Conservation (phyloP, 202 grass and related monocot genomes). For the Zoysia matrella region DNA sequence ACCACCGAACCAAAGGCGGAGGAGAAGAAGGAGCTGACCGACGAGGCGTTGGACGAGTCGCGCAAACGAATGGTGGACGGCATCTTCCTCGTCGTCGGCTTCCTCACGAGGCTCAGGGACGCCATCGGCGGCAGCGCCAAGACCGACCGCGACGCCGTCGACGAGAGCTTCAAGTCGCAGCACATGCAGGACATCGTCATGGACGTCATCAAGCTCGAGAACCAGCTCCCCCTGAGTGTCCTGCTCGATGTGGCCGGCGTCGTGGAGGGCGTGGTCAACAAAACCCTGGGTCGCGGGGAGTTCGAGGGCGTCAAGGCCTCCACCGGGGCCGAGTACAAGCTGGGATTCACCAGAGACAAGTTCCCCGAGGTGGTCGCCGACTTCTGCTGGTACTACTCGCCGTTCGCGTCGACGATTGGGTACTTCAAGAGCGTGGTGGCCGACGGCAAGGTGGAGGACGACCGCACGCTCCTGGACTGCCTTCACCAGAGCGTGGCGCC, state of each 20-base stretch:
- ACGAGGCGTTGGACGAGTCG: not conserved
- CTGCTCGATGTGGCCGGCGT: constrained; percentile 14
- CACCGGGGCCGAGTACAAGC: not conserved
- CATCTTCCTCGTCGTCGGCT: constrained; percentile 65
- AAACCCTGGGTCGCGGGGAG: fast-evolving
- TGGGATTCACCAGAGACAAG: not conserved
- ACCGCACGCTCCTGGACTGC: constrained; percentile 44
- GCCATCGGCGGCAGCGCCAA: not conserved
- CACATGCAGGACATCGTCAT: constrained; percentile 55
- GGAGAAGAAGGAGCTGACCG: not conserved
- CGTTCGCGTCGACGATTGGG: constrained; percentile 34
- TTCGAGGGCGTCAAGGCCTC: not conserved
- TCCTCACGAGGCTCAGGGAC: constrained; percentile 36
- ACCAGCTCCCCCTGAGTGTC: constrained; percentile 38
- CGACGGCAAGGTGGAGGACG: not conserved
- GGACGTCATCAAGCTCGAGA: constrained; percentile 65
- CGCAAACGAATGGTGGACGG: constrained; percentile 30
- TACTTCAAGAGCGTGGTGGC: not conserved
- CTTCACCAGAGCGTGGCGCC: constrained; percentile 41
- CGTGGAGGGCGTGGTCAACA: not conserved
- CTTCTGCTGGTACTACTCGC: constrained; percentile 73
- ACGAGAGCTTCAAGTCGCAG: constrained; percentile 39
- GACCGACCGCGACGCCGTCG: constrained; percentile 30
- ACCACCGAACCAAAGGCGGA: too few species aligned
- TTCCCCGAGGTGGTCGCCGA: constrained; percentile 28